Base-by-base conservation (phyloP, 352 stramenopile species). In the Hyaloperonospora arabidopsidis region DNA sequence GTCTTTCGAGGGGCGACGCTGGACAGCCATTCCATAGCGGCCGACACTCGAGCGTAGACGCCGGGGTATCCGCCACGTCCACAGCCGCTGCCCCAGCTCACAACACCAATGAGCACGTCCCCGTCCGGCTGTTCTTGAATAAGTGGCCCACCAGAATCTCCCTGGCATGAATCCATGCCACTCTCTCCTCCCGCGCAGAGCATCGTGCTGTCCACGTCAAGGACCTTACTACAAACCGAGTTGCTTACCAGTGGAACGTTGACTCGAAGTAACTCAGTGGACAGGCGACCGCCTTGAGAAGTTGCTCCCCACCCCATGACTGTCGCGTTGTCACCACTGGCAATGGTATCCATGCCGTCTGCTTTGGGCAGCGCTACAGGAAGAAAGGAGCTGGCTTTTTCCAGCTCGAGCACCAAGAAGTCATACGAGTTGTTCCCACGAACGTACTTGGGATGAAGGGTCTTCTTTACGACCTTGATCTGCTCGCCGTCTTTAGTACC, bases 51-150 rank as follows among this genome's bases (percentile, higher is more conserved):
- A 0, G 71, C 64, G 58, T 87, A 88, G 32, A 89, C 64, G 3
- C 75, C 75, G 0, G 75, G 76, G 17, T 65, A 65, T 0, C 67
- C 65, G 0, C 47, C 49, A 1, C 43, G 41, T 19, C 67, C 77
- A 44, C 79, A 90, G 7, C 74, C 77, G 14, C 70, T 59, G 15
- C 76, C 76, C 70, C 77, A 88, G 57, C 66, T 86, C 29, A 83
- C 69, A 17, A 86, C 59, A 5, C 76, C 79, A 5, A 84, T 48
- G 0, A 86, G 61, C 0, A 74, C 45, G 19, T 82, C 69, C 18
- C 60, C 54, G 4, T 29, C 34, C n/a, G 67, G 43, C 14, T 67
- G 23, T 28, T 68, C 67, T 29, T 72, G 35, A 18, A 64, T 59
- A 12, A 64, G 45, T 10, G 50, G 50, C 1, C 73, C 74, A 11